Evolutionary conservation across 495 filamentous ascomycete species (phyloP).

Genomic region (Collariella sp.): DNA sequence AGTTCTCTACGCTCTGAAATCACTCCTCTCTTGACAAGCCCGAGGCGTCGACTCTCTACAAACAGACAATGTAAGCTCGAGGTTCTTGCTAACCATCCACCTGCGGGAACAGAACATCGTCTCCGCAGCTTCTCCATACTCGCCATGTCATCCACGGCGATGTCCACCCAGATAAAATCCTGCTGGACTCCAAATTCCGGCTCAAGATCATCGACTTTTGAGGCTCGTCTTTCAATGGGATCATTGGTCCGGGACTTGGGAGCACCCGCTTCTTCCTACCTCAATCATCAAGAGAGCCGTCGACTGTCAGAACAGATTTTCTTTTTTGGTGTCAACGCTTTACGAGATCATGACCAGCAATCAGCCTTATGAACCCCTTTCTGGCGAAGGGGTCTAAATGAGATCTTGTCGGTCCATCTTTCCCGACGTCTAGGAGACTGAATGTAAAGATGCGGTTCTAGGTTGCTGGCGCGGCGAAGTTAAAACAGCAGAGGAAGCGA

Average conservation of each 20-base stretch:
- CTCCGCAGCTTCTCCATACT: background rate
- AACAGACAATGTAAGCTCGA: no score
- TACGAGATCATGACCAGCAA: conserved; percentile 1
- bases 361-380: background rate
- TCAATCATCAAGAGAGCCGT: background rate
- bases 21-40: no score
- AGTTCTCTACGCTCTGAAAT: no score
- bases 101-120: background rate
- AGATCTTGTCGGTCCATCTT: background rate
- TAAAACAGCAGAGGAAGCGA: background rate
- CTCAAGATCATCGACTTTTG: conserved; percentile 1
- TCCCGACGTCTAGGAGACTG: background rate
- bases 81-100: background rate
- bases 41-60: no score
- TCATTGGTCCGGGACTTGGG: background rate
- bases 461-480: background rate
- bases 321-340: background rate
- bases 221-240: background rate
- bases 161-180: background rate
- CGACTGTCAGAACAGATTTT: background rate
- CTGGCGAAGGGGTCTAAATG: background rate
- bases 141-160: conserved; percentile 1
- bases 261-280: conserved; percentile 1
- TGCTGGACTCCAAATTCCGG: background rate
- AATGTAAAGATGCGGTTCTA: background rate